A percentile compares a stretch with the other conserved stretches of the same genome.
Evolutionary conservation across 768 basidiomycete genomes (phyloP).

Genomic region (Macrocybe gigantea): DNA sequence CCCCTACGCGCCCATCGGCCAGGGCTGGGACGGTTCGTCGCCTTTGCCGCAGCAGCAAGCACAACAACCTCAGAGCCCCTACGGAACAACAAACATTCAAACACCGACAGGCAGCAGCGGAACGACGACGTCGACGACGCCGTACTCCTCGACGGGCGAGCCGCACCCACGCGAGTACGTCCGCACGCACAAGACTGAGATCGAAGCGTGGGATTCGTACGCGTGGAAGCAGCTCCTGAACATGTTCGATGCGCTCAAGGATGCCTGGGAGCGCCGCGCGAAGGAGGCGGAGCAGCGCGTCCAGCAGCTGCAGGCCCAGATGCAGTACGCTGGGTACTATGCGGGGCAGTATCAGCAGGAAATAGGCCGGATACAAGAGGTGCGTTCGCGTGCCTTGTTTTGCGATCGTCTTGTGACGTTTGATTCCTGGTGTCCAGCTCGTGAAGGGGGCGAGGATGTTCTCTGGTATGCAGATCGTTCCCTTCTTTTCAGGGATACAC

Average conservation of each 20-base stretch:
- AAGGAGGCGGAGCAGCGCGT: conserved; percentile 45
- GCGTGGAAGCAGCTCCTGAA: conserved; percentile 68
- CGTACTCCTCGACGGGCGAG: conserved; percentile 28
- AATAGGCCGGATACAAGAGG: conserved; percentile 50
- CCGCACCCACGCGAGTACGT: conserved; percentile 69
- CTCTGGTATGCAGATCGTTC: conserved; percentile 32
- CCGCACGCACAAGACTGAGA: conserved; percentile 54
- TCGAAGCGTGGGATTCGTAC: conserved; percentile 67
- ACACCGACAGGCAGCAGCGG: no score
- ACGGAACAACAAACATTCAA: no score
- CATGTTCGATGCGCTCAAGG: conserved; percentile 59
- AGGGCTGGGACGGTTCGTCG: conserved; percentile 31
- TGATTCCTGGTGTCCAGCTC: conserved; percentile 28
- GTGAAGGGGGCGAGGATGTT: conserved; percentile 50
- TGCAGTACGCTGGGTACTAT: conserved; percentile 39
- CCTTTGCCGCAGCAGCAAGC: conserved; percentile 11
- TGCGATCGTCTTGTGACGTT: not conserved
- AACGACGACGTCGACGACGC: conserved; percentile 13
- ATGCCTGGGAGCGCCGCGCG: conserved; percentile 58
- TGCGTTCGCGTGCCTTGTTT: conserved; percentile 25
- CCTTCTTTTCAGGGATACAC: not conserved
- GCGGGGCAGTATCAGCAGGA: conserved; percentile 49
- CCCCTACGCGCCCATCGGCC: conserved; percentile 41
- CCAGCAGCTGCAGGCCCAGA: conserved; percentile 39
- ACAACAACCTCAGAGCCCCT: conserved; percentile 11